Base-by-base conservation (phyloP, 805 yeast species). In the Cyberlindnera bimundalis region DNA sequence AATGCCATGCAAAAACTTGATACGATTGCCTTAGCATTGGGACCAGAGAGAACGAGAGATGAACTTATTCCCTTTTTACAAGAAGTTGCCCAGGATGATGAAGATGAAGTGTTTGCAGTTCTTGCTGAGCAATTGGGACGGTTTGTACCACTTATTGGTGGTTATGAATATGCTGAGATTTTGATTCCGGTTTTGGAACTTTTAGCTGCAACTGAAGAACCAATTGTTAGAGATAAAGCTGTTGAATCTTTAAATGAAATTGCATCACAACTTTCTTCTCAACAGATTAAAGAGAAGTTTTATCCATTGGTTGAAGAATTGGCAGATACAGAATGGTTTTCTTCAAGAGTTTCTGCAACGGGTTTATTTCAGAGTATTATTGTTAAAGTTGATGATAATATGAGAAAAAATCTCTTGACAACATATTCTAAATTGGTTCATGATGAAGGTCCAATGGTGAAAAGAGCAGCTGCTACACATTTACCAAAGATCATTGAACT, bases 371-470 rank as follows among this genome's bases (percentile, higher is more conserved):
- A 85, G 50, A 70, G 84, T 21, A 81, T 84, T 24, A 68, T 84
- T 31, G 66, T 70, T 29, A 73, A 79, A 51, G 84, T 83, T 9
- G 73, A 76, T 47, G 68, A 76, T 14, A 60, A 65, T 2, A 62
- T 70, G 30, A 72, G 91, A 60, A 73, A 72, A 31, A 81, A 79
- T 36, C 68, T 93, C 44, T 71, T 89, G 47, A 71, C 74, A 29
- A 65, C 82, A 32, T 91, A 81, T 62, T 70, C 77, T 44, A 84
- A 80, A 51, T 70, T 93, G 51, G 77, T 85, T 35, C 76, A 75
- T 49, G 98, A 93, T 62, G 99, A 93, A 44, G 86, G 96, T 15
- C 99, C 99, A 46, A 89, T 93, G 96, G 98, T 93, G 16, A 81
- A 96, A 64, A 81, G 97, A 60, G 84, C 96, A 9, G 95, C 97